Base-by-base conservation (phyloP, 2,329 filamentous ascomycete species). In the Calonectria hongkongensis region DNA sequence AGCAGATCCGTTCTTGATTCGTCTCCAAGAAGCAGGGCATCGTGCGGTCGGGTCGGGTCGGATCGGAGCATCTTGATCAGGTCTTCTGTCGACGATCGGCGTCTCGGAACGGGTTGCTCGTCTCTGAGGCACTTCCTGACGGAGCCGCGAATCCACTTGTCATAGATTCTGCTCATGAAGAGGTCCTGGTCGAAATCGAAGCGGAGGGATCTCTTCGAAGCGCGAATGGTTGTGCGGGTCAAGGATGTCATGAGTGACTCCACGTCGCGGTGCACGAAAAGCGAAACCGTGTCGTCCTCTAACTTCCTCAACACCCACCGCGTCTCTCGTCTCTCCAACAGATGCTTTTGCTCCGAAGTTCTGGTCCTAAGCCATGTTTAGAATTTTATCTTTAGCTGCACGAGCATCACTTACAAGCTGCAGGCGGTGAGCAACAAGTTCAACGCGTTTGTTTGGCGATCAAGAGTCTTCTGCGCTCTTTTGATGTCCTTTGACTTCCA, bases 401-500 rank as follows among this genome's bases (percentile, higher is more conserved):
- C 3, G 33, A 10, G 7, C 12, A 36, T 10, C 9, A 33, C 50
- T n/a, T 33, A 54, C 50, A 54, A 13, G 28, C 33, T n/a, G 6
- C 50, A 54, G n/a, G 50, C 50, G 7, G 50, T 54, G 6, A 54
- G 50, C 2, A 54, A 13, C 10, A 54, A 10, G 6, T 27, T 54
- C 16, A 54, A 18, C 15, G 50, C 50, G 16, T 33, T 54, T 12
- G 50, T 54, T 27, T 54, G 50, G 8, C 50, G 50, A 18, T 54
- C 50, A 12, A 54, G 50, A 27, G 50, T n/a, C 5, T 54, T 54
- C 15, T 54, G 50, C 7, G 30, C 50, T 10, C 50, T 54, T 10
- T 54, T 54, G 10, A 54, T 54, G 3, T 54, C 50, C 28, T 54
- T 54, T 9, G 50, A 54, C 50, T 54, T 54, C 50, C 50, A 54